phyloP scores from a whole-genome alignment of 768 basidiomycete species.

The Mycena leptocephala region DNA sequence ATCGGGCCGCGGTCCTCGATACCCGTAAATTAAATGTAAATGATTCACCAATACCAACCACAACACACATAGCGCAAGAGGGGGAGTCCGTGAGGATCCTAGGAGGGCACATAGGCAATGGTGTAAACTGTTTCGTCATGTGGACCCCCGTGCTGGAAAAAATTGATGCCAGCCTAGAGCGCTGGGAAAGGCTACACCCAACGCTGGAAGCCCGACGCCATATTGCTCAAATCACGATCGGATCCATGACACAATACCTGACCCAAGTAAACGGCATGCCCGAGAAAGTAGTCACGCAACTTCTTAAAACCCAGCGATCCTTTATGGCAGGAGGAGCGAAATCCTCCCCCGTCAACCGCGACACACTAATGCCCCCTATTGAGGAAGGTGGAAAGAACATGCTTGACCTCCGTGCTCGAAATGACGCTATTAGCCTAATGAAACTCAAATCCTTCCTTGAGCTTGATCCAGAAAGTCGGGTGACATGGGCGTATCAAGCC shows the following conservation, averaged over 20 bases:
- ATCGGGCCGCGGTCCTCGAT: too few relatives aligned
- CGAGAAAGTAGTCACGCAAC: neutral
- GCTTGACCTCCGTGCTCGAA: constrained; percentile 8
- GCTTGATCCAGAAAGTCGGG: neutral
- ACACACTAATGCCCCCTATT: neutral
- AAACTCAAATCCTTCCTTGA: constrained; percentile 22
- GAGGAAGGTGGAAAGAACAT: constrained; percentile 20
- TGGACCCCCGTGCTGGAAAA: neutral
- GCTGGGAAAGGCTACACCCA: neutral
- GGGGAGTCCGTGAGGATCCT: too few relatives aligned
- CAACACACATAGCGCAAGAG: too few relatives aligned
- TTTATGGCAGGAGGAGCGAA: neutral
- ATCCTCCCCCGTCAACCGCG: neutral
- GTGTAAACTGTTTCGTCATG: neutral
- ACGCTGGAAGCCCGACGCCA: neutral
- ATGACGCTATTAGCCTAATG: constrained; percentile 20
- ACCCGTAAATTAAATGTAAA: too few relatives aligned
- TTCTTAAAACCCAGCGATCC: neutral
- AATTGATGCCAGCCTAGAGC: neutral
- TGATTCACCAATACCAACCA: too few relatives aligned
- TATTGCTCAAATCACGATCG: neutral
- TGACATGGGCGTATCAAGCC: neutral
- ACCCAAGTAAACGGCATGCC: neutral
- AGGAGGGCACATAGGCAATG: too few relatives aligned
- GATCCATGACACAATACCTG: neutral